phyloP scores from a whole-genome alignment of 1,284 basidiomycete genomes.

The Trametes polyzona region DNA sequence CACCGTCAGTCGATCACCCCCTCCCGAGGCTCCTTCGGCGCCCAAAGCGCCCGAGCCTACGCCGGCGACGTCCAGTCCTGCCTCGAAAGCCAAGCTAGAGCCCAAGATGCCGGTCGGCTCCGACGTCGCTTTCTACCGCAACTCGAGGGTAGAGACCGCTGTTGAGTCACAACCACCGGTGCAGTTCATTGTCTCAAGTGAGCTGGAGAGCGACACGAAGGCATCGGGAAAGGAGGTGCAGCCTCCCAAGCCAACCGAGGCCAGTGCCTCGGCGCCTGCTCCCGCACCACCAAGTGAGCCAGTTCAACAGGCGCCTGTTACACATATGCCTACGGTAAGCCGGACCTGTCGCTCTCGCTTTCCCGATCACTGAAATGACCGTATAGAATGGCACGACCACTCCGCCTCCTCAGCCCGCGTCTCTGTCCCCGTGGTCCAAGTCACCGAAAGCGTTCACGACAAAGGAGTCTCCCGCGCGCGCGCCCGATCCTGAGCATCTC shows the following conservation, averaged over 20 bases:
- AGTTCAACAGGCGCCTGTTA: background rate
- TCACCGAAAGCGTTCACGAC: conserved; percentile 58
- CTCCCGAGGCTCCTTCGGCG: conserved; percentile 45
- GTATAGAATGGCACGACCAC: conserved; percentile 41
- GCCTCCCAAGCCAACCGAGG: background rate
- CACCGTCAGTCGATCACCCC: conserved; percentile 64
- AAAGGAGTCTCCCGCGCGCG: conserved; percentile 67
- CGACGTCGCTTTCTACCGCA: conserved; percentile 72
- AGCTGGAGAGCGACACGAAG: conserved; percentile 53
- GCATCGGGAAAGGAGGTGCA: background rate
- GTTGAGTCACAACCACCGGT: conserved; percentile 51
- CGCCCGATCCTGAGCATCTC: conserved; percentile 76
- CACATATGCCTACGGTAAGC: background rate
- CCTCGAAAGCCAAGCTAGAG: conserved; percentile 40
- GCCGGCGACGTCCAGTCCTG: conserved; percentile 34
- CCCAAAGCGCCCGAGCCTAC: conserved; percentile 30
- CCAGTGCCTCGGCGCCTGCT: background rate
- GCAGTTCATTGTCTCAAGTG: conserved; percentile 77
- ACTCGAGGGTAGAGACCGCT: conserved; percentile 52
- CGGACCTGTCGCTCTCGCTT: too few relatives aligned
- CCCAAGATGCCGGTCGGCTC: conserved; percentile 70
- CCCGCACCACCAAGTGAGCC: background rate
- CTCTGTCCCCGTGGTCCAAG: conserved; percentile 57
- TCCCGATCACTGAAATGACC: background rate
- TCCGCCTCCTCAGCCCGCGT: conserved; percentile 48